phyloP scores from a whole-genome alignment of 768 basidiomycete species.

The Galerina sulciceps region DNA sequence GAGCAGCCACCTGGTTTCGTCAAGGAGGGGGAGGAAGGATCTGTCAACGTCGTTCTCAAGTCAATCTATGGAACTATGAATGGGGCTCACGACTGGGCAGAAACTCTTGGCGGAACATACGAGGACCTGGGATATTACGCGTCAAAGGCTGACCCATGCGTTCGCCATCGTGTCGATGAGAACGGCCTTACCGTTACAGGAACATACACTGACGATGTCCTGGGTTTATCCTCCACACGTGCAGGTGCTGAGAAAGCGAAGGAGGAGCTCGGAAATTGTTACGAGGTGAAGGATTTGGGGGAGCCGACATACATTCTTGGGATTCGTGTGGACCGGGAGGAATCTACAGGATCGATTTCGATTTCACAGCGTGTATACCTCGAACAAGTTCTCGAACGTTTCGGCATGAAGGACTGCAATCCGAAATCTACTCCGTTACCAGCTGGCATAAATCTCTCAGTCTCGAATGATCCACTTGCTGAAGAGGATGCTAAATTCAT shows the following conservation, averaged over 20 bases:
- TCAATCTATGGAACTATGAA: conserved; percentile 26
- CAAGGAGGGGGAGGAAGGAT: conserved; percentile 15
- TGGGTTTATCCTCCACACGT: conserved; percentile 10
- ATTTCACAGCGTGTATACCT: conserved; percentile 13
- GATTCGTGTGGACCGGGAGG: conserved; percentile 11
- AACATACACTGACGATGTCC: conserved; percentile 21
- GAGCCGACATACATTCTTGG: conserved; percentile 12
- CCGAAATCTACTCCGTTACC: conserved; percentile 16
- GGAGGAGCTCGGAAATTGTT: conserved; percentile 11
- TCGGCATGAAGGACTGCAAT: conserved; percentile 16
- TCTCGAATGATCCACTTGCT: neutral
- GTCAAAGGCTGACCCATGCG: conserved; percentile 22
- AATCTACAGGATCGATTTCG: neutral
- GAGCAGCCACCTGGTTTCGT: conserved; percentile 18
- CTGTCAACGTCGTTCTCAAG: conserved; percentile 27
- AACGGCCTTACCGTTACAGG: conserved; percentile 16
- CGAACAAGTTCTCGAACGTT: conserved; percentile 8
- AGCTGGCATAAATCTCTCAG: neutral
- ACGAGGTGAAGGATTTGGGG: conserved; percentile 15
- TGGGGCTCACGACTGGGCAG: conserved; percentile 18
- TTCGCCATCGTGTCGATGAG: conserved; percentile 2
- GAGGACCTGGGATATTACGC: conserved; percentile 14
- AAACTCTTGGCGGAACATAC: neutral
- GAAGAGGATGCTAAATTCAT: conserved; percentile 6
- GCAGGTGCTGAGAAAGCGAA: conserved; percentile 10